Conservation (phyloP, 2,329 filamentous ascomycete genomes). For the Trichothecium roseum region DNA sequence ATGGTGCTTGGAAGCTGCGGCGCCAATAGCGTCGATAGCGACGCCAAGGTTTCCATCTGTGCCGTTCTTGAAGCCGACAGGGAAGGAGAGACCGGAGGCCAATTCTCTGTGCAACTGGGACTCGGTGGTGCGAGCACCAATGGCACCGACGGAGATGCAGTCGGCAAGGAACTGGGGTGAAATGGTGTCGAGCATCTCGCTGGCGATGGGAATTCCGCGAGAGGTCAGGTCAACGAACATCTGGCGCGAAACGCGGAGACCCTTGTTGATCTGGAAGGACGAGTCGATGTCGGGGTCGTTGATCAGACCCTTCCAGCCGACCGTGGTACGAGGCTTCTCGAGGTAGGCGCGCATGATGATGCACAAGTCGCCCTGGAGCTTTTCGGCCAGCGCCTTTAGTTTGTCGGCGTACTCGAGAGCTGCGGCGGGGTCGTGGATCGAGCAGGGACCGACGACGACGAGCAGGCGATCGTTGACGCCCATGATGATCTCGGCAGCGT, state of each 20-base stretch:
- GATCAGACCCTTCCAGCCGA: constrained; percentile 98
- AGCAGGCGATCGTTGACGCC: constrained; percentile 77
- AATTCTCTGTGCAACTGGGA: constrained; percentile 94
- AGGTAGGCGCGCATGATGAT: constrained; percentile 98
- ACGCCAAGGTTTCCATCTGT: constrained; percentile 87
- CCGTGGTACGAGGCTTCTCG: constrained; percentile 95
- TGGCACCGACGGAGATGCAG: constrained; percentile 88
- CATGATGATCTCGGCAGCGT: constrained; percentile 65
- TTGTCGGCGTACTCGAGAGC: constrained; percentile 82
- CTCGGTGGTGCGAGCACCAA: constrained; percentile 93
- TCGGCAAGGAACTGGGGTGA: constrained; percentile 96
- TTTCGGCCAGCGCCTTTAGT: constrained; percentile 66
- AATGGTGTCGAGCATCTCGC: constrained; percentile 98
- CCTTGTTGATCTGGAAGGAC: constrained; percentile 98
- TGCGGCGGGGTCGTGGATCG: constrained; percentile 83
- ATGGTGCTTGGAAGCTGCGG: constrained; percentile 77
- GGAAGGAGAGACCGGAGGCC: constrained; percentile 90
- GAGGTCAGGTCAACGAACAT: constrained; percentile 85
- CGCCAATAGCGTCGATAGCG: constrained; percentile 91
- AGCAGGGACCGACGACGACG: constrained; percentile 92
- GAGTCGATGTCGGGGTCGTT: constrained; percentile 98
- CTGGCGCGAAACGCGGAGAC: constrained; percentile 80
- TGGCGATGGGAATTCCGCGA: constrained; percentile 86
- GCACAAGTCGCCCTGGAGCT: constrained; percentile 72
- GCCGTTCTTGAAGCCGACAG: constrained; percentile 98